Base-by-base conservation (phyloP, 129 eudicot genomes). In the Apium graveolens region DNA sequence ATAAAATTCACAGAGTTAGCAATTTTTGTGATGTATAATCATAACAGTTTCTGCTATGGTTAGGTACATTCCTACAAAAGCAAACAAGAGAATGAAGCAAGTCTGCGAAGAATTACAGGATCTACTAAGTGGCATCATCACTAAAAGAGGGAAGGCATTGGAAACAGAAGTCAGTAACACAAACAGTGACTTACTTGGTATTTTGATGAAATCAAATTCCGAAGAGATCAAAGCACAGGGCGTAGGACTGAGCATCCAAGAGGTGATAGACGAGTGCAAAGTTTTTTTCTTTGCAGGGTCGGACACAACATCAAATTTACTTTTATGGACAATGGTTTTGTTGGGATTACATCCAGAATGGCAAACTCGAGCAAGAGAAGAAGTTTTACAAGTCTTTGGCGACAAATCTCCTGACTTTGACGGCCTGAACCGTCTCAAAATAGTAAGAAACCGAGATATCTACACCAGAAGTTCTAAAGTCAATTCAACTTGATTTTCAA, bases 1-100 rank as follows among this genome's bases (percentile, higher is more conserved):
- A 66, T 70, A 35, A 37, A 35, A 31, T 20, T 14, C 74, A 7
- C 17, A 17, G 16, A 34, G 4, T 6, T 37, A 37, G 45, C 12
- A 37, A 44, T 35, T 35, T 20, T 70, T 14, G n/a, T 69, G 14
- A 3, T 17, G 21, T 69, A 69, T 35, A 13, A 14, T 5, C 20
- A 34, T 69, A 21, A 37, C 41, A 37, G 41, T 37, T 16, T 3
- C 72, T 65, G 17, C 21, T 70, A 27, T 70, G 82, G 75, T 72
- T 65, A 84, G 90, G 78, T 81, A 74, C 34, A 42, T 87, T 29
- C 91, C 88, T 3, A 84, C 86, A 13, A 84, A 49, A 78, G 73
- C 78, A 38, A 85, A 78, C 80, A 81, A 81, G 78, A 78, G 73
- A 76, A 83, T 75, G 45, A 70, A 81, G 8, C 41, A 78, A 83